Percentiles rank a stretch among this genome's conserved stretches.
These are phyloP conservation scores for Pulveroboletus frians DNA, from an alignment of 768 basidiomycete species.

Conservation along the genomic window DNA sequence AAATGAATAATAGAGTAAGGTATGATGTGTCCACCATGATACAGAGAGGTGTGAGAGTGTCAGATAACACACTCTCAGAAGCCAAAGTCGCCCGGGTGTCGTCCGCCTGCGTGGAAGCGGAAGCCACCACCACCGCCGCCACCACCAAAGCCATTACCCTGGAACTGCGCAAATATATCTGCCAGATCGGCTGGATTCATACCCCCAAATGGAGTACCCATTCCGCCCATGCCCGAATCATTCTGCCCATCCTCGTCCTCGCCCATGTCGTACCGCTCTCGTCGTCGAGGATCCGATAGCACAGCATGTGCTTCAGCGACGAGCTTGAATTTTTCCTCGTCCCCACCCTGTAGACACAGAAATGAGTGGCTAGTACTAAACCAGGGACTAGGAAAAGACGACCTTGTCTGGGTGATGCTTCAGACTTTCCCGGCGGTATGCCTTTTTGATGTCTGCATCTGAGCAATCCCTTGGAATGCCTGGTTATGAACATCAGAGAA, in stretches of 20 bases:
- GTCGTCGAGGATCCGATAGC: constrained; percentile 67
- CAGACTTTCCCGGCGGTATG: constrained; percentile 79
- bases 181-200: constrained; percentile 49
- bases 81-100: constrained; percentile 12
- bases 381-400: background rate
- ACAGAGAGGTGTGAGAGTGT: background rate
- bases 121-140: constrained; percentile 31
- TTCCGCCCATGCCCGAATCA: constrained; percentile 37
- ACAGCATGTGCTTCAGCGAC: constrained; percentile 79
- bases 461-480: constrained; percentile 48
- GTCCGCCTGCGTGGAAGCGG: constrained; percentile 22
- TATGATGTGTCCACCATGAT: constrained; percentile 4
- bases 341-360: constrained; percentile 60
- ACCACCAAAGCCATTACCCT: constrained; percentile 33
- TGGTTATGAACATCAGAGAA: constrained; percentile 12
- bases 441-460: constrained; percentile 83
- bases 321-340: constrained; percentile 94
- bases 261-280: constrained; percentile 75
- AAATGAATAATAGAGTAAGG: constrained; percentile 4
- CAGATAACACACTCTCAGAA: constrained; percentile 8
- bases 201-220: constrained; percentile 40
- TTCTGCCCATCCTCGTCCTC: constrained; percentile 73
- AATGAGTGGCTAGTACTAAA: constrained; percentile 3
- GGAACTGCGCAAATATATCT: constrained; percentile 62
- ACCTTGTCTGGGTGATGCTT: constrained; percentile 87